Percentiles rank a stretch among this genome's conserved stretches.
Conservation (phyloP, 352 stramenopile species). For the Globisporangium polare region DNA sequence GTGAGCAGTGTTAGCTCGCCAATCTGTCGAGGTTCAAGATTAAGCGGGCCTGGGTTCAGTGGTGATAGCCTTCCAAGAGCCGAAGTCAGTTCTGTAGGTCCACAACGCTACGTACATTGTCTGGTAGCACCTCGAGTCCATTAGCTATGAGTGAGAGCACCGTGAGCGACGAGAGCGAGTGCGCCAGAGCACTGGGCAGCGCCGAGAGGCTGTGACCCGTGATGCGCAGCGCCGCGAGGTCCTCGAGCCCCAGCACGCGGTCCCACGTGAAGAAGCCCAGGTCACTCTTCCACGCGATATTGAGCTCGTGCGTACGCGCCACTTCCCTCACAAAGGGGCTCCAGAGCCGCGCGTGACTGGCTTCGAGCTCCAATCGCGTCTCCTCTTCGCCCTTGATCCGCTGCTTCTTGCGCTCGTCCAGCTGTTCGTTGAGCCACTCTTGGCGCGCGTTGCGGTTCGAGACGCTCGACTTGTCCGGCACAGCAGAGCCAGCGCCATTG, state of each 20-base stretch:
- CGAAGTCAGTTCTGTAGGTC: not conserved
- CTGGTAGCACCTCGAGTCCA: slow-evolving; percentile 37
- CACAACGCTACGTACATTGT: slow-evolving; percentile 28
- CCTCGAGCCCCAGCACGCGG: slow-evolving; percentile 31
- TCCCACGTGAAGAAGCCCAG: slow-evolving; percentile 52
- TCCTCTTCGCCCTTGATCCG: slow-evolving; percentile 30
- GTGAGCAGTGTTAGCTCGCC: slow-evolving; percentile 29
- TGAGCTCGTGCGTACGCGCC: slow-evolving; percentile 45
- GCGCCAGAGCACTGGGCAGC: slow-evolving; percentile 27
- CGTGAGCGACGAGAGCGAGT: slow-evolving; percentile 29
- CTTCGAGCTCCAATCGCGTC: slow-evolving; percentile 24
- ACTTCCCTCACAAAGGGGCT: slow-evolving; percentile 35
- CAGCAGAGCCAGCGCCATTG: no score
- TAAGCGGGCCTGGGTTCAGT: not conserved
- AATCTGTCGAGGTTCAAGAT: slow-evolving; percentile 18
- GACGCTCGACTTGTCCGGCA: not conserved
- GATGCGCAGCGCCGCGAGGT: slow-evolving; percentile 51
- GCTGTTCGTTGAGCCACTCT: slow-evolving; percentile 44
- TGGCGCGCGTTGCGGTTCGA: slow-evolving; percentile 27
- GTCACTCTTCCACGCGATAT: slow-evolving; percentile 62
- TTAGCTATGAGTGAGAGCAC: slow-evolving; percentile 51
- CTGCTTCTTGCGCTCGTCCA: slow-evolving; percentile 37
- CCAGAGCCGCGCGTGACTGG: slow-evolving; percentile 42
- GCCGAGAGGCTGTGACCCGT: slow-evolving; percentile 37
- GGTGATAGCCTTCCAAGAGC: not conserved